phyloP scores from a whole-genome alignment of 768 basidiomycete species.

The Mycena crocata region DNA sequence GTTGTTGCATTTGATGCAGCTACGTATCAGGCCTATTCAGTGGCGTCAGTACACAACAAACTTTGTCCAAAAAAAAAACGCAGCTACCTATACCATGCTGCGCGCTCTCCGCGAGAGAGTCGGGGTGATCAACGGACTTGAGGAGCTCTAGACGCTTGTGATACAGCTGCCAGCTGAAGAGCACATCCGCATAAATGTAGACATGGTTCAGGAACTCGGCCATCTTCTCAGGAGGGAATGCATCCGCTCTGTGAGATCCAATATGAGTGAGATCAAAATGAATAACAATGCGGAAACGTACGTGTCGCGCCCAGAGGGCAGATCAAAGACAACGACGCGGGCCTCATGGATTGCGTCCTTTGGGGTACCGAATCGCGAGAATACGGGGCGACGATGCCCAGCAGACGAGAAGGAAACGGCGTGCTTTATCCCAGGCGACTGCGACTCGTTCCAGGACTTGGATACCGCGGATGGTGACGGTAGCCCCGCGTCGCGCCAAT shows the following conservation, averaged over 20 bases:
- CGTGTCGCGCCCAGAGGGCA: constrained; percentile 33
- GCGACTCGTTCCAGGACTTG: constrained; percentile 68
- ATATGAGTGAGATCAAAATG: constrained; percentile 19
- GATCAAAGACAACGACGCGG: constrained; percentile 49
- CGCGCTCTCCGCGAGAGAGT: constrained; percentile 31
- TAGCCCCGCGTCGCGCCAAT: constrained; percentile 40
- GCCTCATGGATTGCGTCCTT: constrained; percentile 46
- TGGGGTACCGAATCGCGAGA: constrained; percentile 54
- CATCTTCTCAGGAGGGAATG: constrained; percentile 53
- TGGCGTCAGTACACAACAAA: background rate
- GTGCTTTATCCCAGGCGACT: constrained; percentile 46
- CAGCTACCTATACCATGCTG: constrained; percentile 34
- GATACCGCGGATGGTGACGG: constrained; percentile 51
- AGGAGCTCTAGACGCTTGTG: constrained; percentile 80
- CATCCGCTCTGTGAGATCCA: constrained; percentile 31
- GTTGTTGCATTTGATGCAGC: constrained; percentile 58
- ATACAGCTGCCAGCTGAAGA: constrained; percentile 79
- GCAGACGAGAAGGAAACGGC: constrained; percentile 57
- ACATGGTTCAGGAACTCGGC: constrained; percentile 65
- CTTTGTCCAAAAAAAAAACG: background rate
- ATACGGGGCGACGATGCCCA: constrained; percentile 53
- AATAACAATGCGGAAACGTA: background rate
- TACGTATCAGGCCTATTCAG: constrained; percentile 56
- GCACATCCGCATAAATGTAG: constrained; percentile 77
- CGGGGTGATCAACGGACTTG: constrained; percentile 63